A percentile compares a stretch with the other conserved stretches of the same genome.
Conservation (phyloP, 345 rosid species). For the Capsella bursapastoris region DNA sequence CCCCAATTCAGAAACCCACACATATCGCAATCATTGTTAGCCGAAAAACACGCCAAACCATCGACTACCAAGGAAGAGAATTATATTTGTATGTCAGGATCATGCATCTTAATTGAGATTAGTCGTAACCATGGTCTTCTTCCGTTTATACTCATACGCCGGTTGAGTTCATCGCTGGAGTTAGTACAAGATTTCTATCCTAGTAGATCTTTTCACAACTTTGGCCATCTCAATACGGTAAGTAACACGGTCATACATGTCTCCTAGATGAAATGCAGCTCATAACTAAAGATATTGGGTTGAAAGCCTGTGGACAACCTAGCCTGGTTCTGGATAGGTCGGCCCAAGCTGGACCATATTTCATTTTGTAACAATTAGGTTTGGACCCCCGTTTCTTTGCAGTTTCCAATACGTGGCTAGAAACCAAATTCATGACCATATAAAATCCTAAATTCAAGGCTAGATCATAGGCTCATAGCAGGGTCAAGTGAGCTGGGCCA, state of each 20-base stretch:
- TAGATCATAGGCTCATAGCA: neutral
- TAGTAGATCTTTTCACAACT: neutral
- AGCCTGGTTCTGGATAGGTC: neutral
- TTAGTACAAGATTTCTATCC: neutral
- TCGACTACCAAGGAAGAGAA: constrained; percentile 10
- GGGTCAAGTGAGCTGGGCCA: constrained; percentile 8
- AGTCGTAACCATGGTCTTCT: neutral
- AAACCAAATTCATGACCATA: constrained; percentile 11
- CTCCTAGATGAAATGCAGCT: constrained; percentile 15
- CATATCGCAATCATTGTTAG: constrained; percentile 23
- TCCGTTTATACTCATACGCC: too few species aligned
- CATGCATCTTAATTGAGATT: neutral
- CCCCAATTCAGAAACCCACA: constrained; percentile 11
- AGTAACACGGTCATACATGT: neutral
- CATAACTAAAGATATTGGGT: neutral
- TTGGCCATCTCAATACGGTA: neutral
- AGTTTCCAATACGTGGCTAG: neutral
- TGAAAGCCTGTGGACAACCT: constrained; percentile 1
- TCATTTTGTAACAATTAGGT: neutral
- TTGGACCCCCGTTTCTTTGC: neutral
- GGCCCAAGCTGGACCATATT: neutral
- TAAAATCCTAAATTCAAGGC: constrained; percentile 6
- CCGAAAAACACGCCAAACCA: neutral
- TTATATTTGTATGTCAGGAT: neutral
- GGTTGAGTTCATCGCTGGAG: neutral